phyloP scores from a whole-genome alignment of 371 early-diverging fungal genomes.

The Rhizomucor miehei region DNA sequence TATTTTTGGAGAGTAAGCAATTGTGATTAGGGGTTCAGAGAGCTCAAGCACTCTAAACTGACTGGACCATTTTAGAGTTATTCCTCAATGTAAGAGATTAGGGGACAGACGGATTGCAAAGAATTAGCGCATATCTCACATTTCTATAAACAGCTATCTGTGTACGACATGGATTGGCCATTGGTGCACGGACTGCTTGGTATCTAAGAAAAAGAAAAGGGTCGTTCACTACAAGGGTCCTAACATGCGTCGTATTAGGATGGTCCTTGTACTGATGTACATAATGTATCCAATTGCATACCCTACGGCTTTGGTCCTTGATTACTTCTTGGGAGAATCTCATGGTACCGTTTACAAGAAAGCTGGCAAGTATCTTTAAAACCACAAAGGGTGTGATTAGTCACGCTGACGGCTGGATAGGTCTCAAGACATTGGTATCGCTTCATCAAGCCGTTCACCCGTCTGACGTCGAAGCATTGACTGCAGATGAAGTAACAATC shows the following conservation, averaged over 20 bases:
- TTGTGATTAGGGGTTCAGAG: neutral
- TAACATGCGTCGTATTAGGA: slow-evolving; percentile 10
- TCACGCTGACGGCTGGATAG: slow-evolving; percentile 13
- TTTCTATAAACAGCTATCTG: slow-evolving; percentile 45
- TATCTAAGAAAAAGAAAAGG: slow-evolving; percentile 19
- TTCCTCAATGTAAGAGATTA: slow-evolving; percentile 37
- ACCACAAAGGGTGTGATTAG: neutral
- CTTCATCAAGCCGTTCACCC: slow-evolving; percentile 73
- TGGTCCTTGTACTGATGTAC: slow-evolving; percentile 25
- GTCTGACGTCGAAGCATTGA: slow-evolving; percentile 74
- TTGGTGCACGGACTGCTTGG: slow-evolving; percentile 75
- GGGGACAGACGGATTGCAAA: neutral
- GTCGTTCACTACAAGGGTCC: no score
- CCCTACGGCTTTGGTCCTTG: slow-evolving; percentile 78
- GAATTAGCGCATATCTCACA: neutral
- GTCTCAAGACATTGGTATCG: slow-evolving; percentile 89
- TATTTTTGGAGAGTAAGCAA: slow-evolving; percentile 87
- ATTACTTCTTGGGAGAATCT: slow-evolving; percentile 77
- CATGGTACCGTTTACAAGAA: slow-evolving; percentile 81
- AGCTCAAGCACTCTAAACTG: neutral
- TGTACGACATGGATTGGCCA: slow-evolving; percentile 72
- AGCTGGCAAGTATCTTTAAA: slow-evolving; percentile 42
- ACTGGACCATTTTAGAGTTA: slow-evolving; percentile 25
- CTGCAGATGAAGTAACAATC: slow-evolving; percentile 78
- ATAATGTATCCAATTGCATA: slow-evolving; percentile 72